Percentiles rank a stretch among this genome's conserved stretches.
Evolutionary conservation across 306 rosid genomes (phyloP).

Genomic region (Vigna unguiculata): DNA sequence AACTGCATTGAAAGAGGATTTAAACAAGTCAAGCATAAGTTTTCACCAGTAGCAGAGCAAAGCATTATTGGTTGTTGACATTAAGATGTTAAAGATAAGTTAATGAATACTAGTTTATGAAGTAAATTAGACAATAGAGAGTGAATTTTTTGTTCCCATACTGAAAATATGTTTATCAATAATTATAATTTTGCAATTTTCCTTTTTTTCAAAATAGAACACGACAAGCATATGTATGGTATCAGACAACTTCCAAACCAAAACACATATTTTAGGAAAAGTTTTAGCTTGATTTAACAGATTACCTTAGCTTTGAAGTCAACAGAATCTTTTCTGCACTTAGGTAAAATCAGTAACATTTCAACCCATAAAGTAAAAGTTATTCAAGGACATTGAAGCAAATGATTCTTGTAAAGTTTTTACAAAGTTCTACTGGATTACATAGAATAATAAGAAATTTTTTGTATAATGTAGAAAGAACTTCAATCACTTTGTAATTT

Average conservation of each 20-base stretch:
- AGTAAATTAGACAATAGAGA: conserved; percentile 25
- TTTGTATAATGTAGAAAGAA: conserved; percentile 5
- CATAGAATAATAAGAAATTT: not conserved
- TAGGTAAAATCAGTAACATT: conserved; percentile 7
- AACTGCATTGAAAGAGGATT: conserved; percentile 57
- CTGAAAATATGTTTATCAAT: conserved; percentile 3
- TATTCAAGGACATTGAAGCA: conserved; percentile 9
- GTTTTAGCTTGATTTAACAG: conserved; percentile 22
- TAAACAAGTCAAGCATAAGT: conserved; percentile 20
- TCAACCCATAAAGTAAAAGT: not conserved
- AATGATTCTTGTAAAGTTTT: not conserved
- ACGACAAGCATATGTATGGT: conserved; percentile 25
- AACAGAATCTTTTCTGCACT: not conserved
- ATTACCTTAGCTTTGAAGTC: conserved; percentile 11
- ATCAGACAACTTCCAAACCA: conserved; percentile 26
- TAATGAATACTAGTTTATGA: not conserved
- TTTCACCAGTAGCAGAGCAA: conserved; percentile 22
- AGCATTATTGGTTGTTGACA: not conserved
- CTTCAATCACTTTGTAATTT: conserved; percentile 12
- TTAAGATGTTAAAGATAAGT: conserved; percentile 9
- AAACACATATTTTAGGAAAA: conserved; percentile 1
- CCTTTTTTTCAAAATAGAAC: not conserved
- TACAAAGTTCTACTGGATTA: conserved; percentile 3
- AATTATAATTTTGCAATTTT: not conserved
- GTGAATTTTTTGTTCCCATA: conserved; percentile 5